Evolutionary conservation across 2,329 filamentous ascomycete species (phyloP).

Genomic region (Sclerotiophoma versabilis): DNA sequence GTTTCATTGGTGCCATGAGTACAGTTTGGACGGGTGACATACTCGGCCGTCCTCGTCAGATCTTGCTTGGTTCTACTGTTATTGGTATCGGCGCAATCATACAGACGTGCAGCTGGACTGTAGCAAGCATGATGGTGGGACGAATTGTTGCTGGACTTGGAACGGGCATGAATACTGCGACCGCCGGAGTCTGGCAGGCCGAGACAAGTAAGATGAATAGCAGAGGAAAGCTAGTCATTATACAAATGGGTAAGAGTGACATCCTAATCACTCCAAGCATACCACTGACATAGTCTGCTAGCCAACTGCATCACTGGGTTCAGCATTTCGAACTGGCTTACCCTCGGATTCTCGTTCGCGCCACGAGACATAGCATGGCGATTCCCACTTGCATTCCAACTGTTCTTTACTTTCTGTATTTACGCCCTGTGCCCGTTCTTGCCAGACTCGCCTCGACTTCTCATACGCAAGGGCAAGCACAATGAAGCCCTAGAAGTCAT

Average conservation of each 20-base stretch:
- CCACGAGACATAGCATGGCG: constrained; percentile 46
- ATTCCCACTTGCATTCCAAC: constrained; percentile 64
- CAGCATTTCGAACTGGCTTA: constrained; percentile 54
- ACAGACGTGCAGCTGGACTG: constrained; percentile 46
- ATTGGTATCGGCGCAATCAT: constrained; percentile 49
- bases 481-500: constrained; percentile 51
- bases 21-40: constrained; percentile 62
- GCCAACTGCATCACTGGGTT: constrained; percentile 55
- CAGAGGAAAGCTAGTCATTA: constrained; percentile 56
- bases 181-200: constrained; percentile 57
- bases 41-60: constrained; percentile 64
- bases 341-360: constrained; percentile 52
- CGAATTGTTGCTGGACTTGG: constrained; percentile 55
- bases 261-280: too few relatives aligned
- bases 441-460: constrained; percentile 54
- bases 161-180: constrained; percentile 59
- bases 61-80: constrained; percentile 62
- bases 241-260: constrained; percentile 48
- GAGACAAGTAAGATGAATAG: constrained; percentile 57
- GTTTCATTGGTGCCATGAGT: constrained; percentile 53
- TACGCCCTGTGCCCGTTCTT: constrained; percentile 57
- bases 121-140: constrained; percentile 50
- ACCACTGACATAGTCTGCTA: constrained; percentile 13
- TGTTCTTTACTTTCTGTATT: constrained; percentile 65
- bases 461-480: constrained; percentile 61